Conservation (phyloP, 140 eudicot species). For the Erigeron philadelphicus region DNA sequence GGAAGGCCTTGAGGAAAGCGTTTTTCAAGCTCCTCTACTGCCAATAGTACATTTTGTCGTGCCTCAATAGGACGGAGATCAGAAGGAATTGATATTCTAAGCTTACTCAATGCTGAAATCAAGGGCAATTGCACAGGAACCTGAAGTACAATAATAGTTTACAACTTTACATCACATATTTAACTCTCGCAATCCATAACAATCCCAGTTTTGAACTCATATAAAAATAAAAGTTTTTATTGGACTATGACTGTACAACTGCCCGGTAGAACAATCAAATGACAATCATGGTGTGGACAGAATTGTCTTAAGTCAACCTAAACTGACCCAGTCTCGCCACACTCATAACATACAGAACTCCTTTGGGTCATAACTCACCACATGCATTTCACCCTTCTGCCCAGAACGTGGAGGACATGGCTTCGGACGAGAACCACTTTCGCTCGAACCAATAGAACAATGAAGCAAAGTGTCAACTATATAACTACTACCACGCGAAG, state of each 20-base stretch:
- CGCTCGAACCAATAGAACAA: conserved; percentile 87
- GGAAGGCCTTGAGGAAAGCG: conserved; percentile 96
- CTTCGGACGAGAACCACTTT: conserved; percentile 86
- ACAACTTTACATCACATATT: not conserved
- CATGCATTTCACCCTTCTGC: conserved; percentile 98
- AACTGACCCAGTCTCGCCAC: not conserved
- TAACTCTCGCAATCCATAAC: not conserved
- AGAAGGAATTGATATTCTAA: conserved; percentile 75
- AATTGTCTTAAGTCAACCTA: no score
- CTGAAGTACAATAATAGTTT: no score
- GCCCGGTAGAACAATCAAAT: no score
- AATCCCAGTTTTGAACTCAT: not conserved
- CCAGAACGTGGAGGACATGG: conserved; percentile 99
- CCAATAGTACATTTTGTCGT: conserved; percentile 73
- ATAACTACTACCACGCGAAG: conserved; percentile 71
- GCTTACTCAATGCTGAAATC: conserved; percentile 74
- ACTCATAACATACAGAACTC: not conserved
- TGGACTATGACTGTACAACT: no score
- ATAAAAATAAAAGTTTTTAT: not conserved
- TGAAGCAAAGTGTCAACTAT: conserved; percentile 92
- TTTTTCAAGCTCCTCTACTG: conserved; percentile 79
- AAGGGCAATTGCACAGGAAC: conserved; percentile 95
- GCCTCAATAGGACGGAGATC: conserved; percentile 90
- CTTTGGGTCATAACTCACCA: conserved; percentile 48
- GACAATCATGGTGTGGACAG: no score